Conservation (phyloP, 176 grass and related monocot genomes). For the Aegilops tauschii region DNA sequence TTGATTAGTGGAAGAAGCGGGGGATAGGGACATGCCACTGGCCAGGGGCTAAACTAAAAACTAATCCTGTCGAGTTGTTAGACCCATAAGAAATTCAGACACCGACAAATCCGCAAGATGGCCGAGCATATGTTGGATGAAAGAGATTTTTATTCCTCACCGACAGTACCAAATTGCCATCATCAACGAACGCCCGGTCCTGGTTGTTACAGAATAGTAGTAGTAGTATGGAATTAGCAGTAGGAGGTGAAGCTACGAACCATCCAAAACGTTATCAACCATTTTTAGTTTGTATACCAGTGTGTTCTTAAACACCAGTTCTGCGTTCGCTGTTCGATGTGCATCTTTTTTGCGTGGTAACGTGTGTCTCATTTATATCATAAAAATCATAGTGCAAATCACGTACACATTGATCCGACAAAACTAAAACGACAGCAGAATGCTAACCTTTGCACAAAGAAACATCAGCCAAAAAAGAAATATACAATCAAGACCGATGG, state of each 20-base stretch:
- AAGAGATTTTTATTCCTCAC: conserved; percentile 7
- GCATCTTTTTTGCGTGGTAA: background rate
- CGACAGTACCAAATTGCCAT: conserved; percentile 19
- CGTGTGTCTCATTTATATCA: no score
- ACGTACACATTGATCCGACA: no score
- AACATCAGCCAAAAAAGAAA: no score
- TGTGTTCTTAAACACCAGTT: background rate
- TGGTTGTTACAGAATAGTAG: background rate
- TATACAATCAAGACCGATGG: no score
- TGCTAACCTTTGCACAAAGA: no score
- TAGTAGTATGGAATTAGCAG: background rate
- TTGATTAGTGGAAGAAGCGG: conserved; percentile 11
- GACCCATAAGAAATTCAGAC: conserved; percentile 7
- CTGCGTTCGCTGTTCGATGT: no score
- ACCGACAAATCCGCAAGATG: conserved; percentile 31
- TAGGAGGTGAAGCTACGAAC: background rate
- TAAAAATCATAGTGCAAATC: no score
- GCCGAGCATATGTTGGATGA: conserved; percentile 23
- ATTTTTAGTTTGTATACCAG: background rate
- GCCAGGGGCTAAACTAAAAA: conserved; percentile 19
- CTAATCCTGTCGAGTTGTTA: conserved; percentile 35
- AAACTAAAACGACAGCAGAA: no score
- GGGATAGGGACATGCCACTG: conserved; percentile 29
- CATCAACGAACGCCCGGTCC: background rate
- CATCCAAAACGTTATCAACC: background rate